Conservation (phyloP, 2,329 filamentous ascomycete genomes). For the Zopfia rhizophila region DNA sequence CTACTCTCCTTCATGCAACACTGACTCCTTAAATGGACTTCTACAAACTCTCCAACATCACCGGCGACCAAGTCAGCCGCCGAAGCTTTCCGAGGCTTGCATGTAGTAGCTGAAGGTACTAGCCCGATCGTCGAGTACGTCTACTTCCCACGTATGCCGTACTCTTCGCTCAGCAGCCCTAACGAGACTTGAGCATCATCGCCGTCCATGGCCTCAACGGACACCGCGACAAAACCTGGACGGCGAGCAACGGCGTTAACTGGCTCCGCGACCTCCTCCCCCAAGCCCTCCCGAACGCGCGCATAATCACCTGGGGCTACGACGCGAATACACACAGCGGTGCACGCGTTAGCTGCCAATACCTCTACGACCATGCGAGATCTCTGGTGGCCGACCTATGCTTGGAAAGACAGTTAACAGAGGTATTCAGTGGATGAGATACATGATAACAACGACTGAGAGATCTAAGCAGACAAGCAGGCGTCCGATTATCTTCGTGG, state of each 20-base stretch:
- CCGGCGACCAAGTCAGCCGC: too few relatives aligned
- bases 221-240: conserved; percentile 37
- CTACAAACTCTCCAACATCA: too few relatives aligned
- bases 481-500: conserved; percentile 46
- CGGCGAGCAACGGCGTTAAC: conserved; percentile 24
- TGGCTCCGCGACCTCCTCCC: conserved; percentile 38
- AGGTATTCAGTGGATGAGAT: too few relatives aligned
- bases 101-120: conserved; percentile 24
- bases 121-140: conserved; percentile 24
- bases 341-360: conserved; percentile 35
- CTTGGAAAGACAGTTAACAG: conserved; percentile 33
- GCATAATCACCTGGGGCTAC: conserved; percentile 51
- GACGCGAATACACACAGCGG: conserved; percentile 43
- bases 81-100: conserved; percentile 20
- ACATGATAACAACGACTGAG: conserved; percentile 13
- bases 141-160: conserved; percentile 1
- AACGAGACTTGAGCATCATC: conserved; percentile 29
- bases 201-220: conserved; percentile 39
- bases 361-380: conserved; percentile 48
- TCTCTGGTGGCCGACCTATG: conserved; percentile 47
- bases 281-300: conserved; percentile 38
- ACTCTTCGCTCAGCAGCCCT: conserved; percentile 4
- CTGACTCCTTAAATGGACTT: too few relatives aligned
- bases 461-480: conserved; percentile 31
- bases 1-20: too few relatives aligned